Evolutionary conservation across 306 rosid species (phyloP).

Genomic region (Cajanus cajan): DNA sequence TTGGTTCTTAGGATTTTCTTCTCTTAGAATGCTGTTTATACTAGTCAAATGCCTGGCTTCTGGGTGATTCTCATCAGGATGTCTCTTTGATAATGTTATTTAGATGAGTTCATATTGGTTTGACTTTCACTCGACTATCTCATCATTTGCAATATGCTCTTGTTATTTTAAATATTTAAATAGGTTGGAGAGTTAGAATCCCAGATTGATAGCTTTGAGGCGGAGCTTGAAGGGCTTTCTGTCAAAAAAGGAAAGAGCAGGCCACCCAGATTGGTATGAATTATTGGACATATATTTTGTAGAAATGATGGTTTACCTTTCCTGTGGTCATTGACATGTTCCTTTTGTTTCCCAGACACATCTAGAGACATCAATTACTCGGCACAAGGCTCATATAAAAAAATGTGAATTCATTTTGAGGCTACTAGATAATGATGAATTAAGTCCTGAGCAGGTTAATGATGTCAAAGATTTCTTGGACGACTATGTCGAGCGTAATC

Average conservation of each 20-base stretch:
- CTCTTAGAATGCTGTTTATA: neutral
- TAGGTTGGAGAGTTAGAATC: constrained; percentile 93
- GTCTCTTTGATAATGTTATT: constrained; percentile 2
- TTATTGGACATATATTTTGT: constrained; percentile 12
- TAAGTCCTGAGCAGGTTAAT: constrained; percentile 95
- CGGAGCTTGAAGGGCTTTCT: constrained; percentile 91
- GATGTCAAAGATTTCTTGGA: constrained; percentile 95
- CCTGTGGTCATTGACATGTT: constrained; percentile 11
- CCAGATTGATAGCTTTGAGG: constrained; percentile 95
- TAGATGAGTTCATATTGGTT: constrained; percentile 4
- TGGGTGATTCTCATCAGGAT: neutral
- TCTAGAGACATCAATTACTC: constrained; percentile 85
- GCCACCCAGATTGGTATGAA: constrained; percentile 91
- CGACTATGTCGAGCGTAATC: constrained; percentile 95
- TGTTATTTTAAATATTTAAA: constrained; percentile 32
- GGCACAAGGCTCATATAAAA: constrained; percentile 98
- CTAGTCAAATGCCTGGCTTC: neutral
- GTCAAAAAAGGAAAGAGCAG: constrained; percentile 89
- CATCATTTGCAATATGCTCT: constrained; percentile 6
- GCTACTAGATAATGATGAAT: constrained; percentile 90
- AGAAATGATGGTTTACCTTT: constrained; percentile 28
- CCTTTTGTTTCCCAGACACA: constrained; percentile 57
- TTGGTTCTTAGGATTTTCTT: constrained; percentile 23
- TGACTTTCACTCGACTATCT: neutral
- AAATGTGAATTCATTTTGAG: constrained; percentile 90